These are phyloP conservation scores for Trifolium dubium DNA, from an alignment of 306 rosid genomes.

Conservation along the genomic window DNA sequence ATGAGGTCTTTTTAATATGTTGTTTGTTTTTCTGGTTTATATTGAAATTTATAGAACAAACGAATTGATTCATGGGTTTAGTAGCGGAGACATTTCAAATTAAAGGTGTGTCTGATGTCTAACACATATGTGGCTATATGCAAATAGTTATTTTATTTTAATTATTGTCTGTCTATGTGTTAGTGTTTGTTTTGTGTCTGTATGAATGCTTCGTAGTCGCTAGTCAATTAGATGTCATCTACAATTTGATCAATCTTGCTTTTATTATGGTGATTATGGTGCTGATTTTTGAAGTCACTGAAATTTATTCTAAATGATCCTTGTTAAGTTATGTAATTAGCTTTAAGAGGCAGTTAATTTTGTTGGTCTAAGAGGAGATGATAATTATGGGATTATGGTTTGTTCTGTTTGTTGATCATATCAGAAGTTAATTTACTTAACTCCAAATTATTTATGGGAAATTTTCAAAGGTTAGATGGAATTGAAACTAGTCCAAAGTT, in stretches of 20 bases:
- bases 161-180: neutral
- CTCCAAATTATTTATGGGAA: slow-evolving; percentile 11
- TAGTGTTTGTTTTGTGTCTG: neutral
- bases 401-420: neutral
- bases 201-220: neutral
- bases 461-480: neutral
- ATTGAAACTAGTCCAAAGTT: neutral
- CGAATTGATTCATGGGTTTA: slow-evolving; percentile 26
- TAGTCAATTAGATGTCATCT: neutral
- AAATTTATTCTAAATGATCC: neutral
- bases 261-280: neutral
- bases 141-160: neutral
- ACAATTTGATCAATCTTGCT: neutral
- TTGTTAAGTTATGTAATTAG: neutral
- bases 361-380: neutral
- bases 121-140: neutral
- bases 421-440: slow-evolving; percentile 14
- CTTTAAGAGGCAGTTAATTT: neutral
- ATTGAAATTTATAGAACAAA: slow-evolving; percentile 32
- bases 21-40: slow-evolving; percentile 36
- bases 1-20: neutral
- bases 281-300: neutral
- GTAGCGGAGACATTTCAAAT: neutral
- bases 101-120: neutral
- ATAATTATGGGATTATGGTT: neutral